Evolutionary conservation across 306 rosid species (phyloP).

Genomic region (Acacia confusa): DNA sequence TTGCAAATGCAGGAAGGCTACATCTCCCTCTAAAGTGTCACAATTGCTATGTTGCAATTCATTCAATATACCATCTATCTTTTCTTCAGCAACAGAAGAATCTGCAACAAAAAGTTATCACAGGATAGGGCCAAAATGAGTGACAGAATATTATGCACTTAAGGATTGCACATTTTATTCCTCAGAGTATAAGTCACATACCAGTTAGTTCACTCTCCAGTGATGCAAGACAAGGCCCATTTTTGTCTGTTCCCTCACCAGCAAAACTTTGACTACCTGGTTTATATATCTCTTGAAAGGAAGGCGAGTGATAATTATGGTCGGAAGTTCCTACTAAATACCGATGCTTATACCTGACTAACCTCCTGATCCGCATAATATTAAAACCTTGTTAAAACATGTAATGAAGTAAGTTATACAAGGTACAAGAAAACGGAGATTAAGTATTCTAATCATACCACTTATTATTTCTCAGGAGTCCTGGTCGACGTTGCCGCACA

Average conservation of each 20-base stretch:
- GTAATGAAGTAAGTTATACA: not conserved
- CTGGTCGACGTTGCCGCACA: slow-evolving; percentile 64
- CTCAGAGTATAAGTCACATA: slow-evolving; percentile 25
- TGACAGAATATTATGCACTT: not conserved
- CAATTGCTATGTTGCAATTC: slow-evolving; percentile 46
- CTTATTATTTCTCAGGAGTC: slow-evolving; percentile 50
- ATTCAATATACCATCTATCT: slow-evolving; percentile 46
- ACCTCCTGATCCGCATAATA: slow-evolving; percentile 48
- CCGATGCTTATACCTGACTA: slow-evolving; percentile 57
- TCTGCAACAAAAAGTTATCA: slow-evolving; percentile 36
- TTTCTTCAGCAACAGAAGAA: slow-evolving; percentile 43
- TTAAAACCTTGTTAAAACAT: slow-evolving; percentile 28
- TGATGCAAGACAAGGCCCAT: slow-evolving; percentile 20
- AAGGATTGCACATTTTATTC: not conserved
- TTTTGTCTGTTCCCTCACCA: slow-evolving; percentile 36
- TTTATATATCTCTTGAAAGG: slow-evolving; percentile 54
- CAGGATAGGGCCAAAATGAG: slow-evolving; percentile 3
- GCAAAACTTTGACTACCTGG: slow-evolving; percentile 34
- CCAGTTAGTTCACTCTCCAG: slow-evolving; percentile 49
- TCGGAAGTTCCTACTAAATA: slow-evolving; percentile 37
- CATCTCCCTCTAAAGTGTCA: slow-evolving; percentile 63
- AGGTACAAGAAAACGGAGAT: slow-evolving; percentile 4
- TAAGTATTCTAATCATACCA: slow-evolving; percentile 35
- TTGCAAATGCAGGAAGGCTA: slow-evolving; percentile 50
- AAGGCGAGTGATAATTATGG: slow-evolving; percentile 31